Evolutionary conservation across 495 filamentous ascomycete genomes (phyloP).

Genomic region (Halenospora varia): DNA sequence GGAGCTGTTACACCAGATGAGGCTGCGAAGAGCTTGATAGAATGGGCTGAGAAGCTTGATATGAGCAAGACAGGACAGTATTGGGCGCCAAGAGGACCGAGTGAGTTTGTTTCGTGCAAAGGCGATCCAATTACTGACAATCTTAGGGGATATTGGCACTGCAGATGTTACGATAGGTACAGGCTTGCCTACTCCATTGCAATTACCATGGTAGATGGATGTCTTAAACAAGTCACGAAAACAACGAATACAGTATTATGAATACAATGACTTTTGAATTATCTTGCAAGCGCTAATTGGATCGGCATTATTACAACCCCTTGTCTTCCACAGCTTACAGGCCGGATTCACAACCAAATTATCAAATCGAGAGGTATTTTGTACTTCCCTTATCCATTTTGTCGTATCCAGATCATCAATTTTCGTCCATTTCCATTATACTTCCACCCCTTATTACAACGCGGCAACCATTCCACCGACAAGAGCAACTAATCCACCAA

Average conservation of each 20-base stretch:
- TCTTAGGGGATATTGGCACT: constrained; percentile 61
- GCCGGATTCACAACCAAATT: not conserved
- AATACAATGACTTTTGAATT: not conserved
- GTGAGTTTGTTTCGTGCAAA: constrained; percentile 36
- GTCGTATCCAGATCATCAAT: not conserved
- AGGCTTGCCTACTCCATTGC: constrained; percentile 56
- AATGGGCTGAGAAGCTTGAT: constrained; percentile 60
- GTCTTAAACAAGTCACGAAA: not conserved
- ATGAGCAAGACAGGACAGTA: constrained; percentile 63
- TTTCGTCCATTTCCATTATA: not conserved
- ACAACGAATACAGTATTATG: not conserved
- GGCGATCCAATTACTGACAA: constrained; percentile 6
- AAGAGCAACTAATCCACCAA: constrained; percentile 25
- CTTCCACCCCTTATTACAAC: constrained; percentile 15
- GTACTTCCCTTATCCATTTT: not conserved
- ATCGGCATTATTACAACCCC: not conserved
- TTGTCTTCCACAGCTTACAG: not conserved
- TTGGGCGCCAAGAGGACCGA: constrained; percentile 66
- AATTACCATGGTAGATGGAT: constrained; percentile 59
- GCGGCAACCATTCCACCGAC: constrained; percentile 22
- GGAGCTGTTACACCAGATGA: constrained; percentile 68
- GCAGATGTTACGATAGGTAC: constrained; percentile 60
- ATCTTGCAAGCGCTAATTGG: not conserved
- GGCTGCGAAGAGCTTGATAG: constrained; percentile 57
- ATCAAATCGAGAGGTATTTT: not conserved